phyloP scores from a whole-genome alignment of 139 green algal species.

The Picochlorum sp. region DNA sequence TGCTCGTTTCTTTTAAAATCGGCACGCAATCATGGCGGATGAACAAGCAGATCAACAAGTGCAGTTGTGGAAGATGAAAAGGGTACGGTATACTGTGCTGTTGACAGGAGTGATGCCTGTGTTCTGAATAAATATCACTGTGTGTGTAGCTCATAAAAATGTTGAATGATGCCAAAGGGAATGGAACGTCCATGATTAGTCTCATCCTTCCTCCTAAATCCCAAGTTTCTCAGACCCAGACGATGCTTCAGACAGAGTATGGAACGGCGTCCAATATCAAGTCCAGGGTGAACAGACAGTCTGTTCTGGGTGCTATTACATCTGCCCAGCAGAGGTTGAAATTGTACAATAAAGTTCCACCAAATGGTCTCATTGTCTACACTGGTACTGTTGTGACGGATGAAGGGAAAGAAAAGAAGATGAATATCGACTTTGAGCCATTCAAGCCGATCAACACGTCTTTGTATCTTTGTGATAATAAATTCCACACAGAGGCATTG shows the following conservation, averaged over 20 bases:
- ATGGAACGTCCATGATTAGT: constrained; percentile 99
- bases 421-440: constrained; percentile 99
- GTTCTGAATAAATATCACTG: background rate
- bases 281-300: constrained; percentile 94
- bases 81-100: constrained; percentile 39
- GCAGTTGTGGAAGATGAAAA: constrained; percentile 92
- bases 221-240: constrained; percentile 83
- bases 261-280: constrained; percentile 99
- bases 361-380: constrained; percentile 96
- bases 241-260: constrained; percentile 97
- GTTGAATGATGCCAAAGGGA: constrained; percentile 73
- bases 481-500: constrained; percentile 99
- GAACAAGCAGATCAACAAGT: constrained; percentile 67
- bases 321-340: constrained; percentile 94
- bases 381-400: constrained; percentile 96
- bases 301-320: constrained; percentile 95
- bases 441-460: constrained; percentile 99
- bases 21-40: constrained; percentile 22
- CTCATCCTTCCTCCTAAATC: constrained; percentile 98
- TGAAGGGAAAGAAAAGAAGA: constrained; percentile 97
- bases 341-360: constrained; percentile 90
- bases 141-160: constrained; percentile 76
- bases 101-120: background rate
- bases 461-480: constrained; percentile 99
- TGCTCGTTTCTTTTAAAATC: background rate